phyloP scores from a whole-genome alignment of 345 rosid genomes.

The Acer negundo region DNA sequence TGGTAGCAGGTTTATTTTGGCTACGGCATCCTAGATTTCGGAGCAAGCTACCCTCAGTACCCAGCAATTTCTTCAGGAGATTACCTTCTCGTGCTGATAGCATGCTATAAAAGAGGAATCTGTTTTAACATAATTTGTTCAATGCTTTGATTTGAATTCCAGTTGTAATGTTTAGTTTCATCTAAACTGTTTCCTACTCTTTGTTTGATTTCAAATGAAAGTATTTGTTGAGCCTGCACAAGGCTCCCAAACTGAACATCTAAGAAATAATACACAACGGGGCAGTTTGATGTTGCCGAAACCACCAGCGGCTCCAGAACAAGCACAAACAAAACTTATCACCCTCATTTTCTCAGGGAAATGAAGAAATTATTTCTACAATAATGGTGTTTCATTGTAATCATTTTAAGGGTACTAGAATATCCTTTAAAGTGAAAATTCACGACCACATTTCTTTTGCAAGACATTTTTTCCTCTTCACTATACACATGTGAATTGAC shows the following conservation, averaged over 20 bases:
- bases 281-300: too few relatives aligned
- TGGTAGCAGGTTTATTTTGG: conserved; percentile 63
- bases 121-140: not conserved
- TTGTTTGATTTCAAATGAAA: not conserved
- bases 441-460: not conserved
- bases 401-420: too few relatives aligned
- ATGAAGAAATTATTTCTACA: too few relatives aligned
- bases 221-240: too few relatives aligned
- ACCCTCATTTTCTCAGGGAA: too few relatives aligned
- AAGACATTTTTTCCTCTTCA: not conserved
- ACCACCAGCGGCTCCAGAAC: not conserved
- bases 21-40: conserved; percentile 83
- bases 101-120: conserved; percentile 50
- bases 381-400: too few relatives aligned
- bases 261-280: too few relatives aligned
- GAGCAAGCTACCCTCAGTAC: conserved; percentile 82
- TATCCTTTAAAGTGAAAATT: too few relatives aligned
- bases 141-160: not conserved
- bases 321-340: too few relatives aligned
- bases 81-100: conserved; percentile 76
- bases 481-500: not conserved
- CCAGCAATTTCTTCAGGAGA: conserved; percentile 87
- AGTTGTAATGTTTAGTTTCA: not conserved
- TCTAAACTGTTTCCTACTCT: not conserved
- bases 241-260: too few relatives aligned